Percentiles rank a stretch among this genome's conserved stretches.
These are phyloP conservation scores for Penicillium palitans DNA, from an alignment of 2,329 filamentous ascomycete genomes.

Conservation along the genomic window DNA sequence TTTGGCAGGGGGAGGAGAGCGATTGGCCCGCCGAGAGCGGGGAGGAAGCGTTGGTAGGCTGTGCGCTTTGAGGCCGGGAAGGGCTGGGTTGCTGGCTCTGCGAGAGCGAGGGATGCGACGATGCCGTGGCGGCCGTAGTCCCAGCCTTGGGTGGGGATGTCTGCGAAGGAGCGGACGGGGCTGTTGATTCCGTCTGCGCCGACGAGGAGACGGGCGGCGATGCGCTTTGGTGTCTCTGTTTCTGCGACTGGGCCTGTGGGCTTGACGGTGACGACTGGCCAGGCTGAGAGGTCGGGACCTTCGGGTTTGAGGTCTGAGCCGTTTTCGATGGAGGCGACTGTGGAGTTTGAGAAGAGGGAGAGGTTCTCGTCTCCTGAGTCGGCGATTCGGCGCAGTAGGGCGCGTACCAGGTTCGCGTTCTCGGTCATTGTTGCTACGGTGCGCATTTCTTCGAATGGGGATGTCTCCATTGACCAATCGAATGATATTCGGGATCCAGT, in stretches of 20 bases:
- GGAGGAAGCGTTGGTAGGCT: constrained; percentile 93
- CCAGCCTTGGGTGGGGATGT: constrained; percentile 84
- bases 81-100: constrained; percentile 41
- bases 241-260: constrained; percentile 44
- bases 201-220: constrained; percentile 81
- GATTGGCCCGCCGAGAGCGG: constrained; percentile 73
- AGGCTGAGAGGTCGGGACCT: constrained; percentile 74
- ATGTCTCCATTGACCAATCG: constrained; percentile 62
- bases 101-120: constrained; percentile 80
- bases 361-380: constrained; percentile 62
- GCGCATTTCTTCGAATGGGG: constrained; percentile 49
- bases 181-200: constrained; percentile 95
- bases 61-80: constrained; percentile 58
- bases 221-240: constrained; percentile 46
- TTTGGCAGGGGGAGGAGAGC: constrained; percentile 88
- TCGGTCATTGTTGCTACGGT: constrained; percentile 96
- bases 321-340: constrained; percentile 75
- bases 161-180: constrained; percentile 85
- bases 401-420: constrained; percentile 84
- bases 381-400: constrained; percentile 69
- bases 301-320: constrained; percentile 64
- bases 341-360: constrained; percentile 72
- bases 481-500: constrained; percentile 86
- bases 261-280: constrained; percentile 79
- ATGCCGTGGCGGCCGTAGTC: constrained; percentile 90